These are phyloP conservation scores for Notholithocarpus densiflorus DNA, from an alignment of 306 rosid species.

Conservation along the genomic window DNA sequence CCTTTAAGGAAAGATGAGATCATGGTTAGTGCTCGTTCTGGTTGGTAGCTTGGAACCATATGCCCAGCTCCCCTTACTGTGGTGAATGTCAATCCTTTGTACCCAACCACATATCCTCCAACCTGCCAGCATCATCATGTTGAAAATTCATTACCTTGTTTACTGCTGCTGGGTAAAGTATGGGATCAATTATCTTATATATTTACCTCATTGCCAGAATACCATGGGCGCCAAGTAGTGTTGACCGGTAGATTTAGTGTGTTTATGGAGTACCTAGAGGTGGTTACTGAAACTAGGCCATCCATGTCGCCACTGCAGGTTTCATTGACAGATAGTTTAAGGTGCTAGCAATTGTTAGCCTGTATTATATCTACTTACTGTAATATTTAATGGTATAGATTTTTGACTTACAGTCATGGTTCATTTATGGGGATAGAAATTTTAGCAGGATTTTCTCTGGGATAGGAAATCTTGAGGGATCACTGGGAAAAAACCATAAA, in stretches of 20 bases:
- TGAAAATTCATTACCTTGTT: not conserved
- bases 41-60: slow-evolving; percentile 58
- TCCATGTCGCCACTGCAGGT: slow-evolving; percentile 59
- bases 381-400: no score
- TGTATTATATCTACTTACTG: no score
- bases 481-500: not conserved
- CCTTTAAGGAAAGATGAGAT: slow-evolving; percentile 50
- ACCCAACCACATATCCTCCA: slow-evolving; percentile 61
- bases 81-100: slow-evolving; percentile 46
- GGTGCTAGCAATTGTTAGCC: not conserved
- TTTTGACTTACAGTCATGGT: not conserved
- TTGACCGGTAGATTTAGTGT: slow-evolving; percentile 29
- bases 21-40: slow-evolving; percentile 47
- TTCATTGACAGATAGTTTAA: slow-evolving; percentile 3
- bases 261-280: slow-evolving; percentile 48
- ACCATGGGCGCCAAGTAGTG: slow-evolving; percentile 59
- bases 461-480: not conserved
- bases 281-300: slow-evolving; percentile 53
- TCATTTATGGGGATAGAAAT: not conserved
- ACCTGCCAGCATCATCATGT: slow-evolving; percentile 35
- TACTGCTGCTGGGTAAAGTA: not conserved
- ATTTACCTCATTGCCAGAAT: slow-evolving; percentile 42
- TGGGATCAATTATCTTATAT: not conserved
- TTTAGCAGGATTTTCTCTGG: not conserved
- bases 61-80: slow-evolving; percentile 69